phyloP scores from a whole-genome alignment of 352 stramenopile genomes.

The Phytophthora pisi region DNA sequence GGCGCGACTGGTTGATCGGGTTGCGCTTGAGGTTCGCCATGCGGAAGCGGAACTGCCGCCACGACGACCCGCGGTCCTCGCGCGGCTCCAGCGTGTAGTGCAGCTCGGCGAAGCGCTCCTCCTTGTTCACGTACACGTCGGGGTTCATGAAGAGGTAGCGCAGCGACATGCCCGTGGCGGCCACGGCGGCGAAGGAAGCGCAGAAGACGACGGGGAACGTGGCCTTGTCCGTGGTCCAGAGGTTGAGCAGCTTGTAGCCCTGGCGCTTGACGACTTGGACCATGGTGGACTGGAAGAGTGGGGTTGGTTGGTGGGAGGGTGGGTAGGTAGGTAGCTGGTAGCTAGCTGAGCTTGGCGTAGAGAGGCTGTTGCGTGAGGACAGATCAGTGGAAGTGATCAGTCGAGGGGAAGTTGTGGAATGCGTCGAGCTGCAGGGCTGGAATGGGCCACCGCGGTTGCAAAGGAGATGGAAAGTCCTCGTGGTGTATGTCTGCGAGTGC shows the following conservation, averaged over 20 bases:
- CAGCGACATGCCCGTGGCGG: constrained; percentile 40
- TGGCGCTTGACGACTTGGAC: constrained; percentile 32
- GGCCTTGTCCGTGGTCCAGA: constrained; percentile 65
- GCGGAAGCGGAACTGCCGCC: constrained; percentile 70
- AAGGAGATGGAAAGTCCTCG: not conserved
- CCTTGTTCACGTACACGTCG: constrained; percentile 75
- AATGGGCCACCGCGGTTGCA: not conserved
- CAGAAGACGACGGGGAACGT: constrained; percentile 71
- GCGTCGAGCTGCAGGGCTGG: not conserved
- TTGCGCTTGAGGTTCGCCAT: constrained; percentile 72
- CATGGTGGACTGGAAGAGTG: not conserved
- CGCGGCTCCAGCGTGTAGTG: constrained; percentile 43
- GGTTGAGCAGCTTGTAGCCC: constrained; percentile 46
- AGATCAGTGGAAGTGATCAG: not conserved
- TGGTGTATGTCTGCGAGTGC: no score
- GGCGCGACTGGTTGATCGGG: constrained; percentile 4
- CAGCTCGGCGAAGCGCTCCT: constrained; percentile 46
- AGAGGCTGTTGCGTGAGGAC: not conserved
- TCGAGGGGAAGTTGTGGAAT: not conserved
- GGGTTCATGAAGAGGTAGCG: constrained; percentile 61
- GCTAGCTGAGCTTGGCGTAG: not conserved
- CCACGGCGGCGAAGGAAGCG: constrained; percentile 38
- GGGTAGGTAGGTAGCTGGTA: not conserved
- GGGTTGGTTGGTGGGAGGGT: not conserved
- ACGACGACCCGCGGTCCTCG: constrained; percentile 44